A percentile compares a stretch with the other conserved stretches of the same genome.
Evolutionary conservation across 495 filamentous ascomycete species (phyloP).

Genomic region (Aspergillus steynii): DNA sequence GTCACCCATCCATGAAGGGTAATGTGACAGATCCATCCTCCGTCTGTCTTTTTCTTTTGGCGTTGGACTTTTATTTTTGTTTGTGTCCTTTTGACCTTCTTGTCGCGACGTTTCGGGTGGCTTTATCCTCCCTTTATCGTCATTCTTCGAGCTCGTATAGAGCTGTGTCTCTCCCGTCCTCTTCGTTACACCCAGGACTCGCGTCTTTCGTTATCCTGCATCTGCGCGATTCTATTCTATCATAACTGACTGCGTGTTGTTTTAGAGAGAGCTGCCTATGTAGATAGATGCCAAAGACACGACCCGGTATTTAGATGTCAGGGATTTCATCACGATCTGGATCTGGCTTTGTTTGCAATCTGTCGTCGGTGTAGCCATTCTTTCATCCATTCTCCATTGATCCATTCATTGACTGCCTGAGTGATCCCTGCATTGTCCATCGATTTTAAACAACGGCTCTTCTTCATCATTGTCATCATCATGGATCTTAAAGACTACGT

Average conservation of each 20-base stretch:
- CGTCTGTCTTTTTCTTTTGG: constrained; percentile 2
- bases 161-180: not conserved
- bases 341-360: not conserved
- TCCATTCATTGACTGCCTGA: not conserved
- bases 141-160: not conserved
- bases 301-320: not conserved
- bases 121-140: not conserved
- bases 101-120: not conserved
- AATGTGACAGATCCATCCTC: not conserved
- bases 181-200: too few relatives aligned
- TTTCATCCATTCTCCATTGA: not conserved
- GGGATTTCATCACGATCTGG: not conserved
- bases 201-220: too few relatives aligned
- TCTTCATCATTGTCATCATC: not conserved
- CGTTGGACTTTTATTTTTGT: constrained; percentile 4
- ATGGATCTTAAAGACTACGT: constrained; percentile 5
- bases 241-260: not conserved
- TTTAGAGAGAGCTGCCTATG: not conserved
- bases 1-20: not conserved
- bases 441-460: not conserved
- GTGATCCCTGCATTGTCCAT: not conserved
- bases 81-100: constrained; percentile 3
- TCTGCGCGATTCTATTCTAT: not conserved
- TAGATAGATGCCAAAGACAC: not conserved
- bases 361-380: not conserved